Base-by-base conservation (phyloP, 23 red algal genomes). In the Chondrus crispus region DNA sequence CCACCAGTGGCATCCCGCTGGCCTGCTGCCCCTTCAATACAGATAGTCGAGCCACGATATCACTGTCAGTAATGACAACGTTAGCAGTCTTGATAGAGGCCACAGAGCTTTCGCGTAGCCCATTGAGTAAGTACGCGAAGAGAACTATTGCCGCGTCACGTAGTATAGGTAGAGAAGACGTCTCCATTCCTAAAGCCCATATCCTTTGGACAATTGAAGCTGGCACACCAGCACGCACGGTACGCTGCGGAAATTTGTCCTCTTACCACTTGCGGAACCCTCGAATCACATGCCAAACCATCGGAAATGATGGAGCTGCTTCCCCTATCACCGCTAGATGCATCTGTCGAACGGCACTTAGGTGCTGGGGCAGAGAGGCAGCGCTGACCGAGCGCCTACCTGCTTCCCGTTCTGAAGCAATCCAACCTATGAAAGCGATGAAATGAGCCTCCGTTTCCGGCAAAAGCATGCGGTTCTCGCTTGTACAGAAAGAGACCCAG, bases 81-180 rank as follows among this genome's bases (percentile, higher is more conserved):
- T 40, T 19, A 37, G 82, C 5, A 42, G 2, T 26, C n/a, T 16
- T 14, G 26, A 86, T 46, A 3, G 82, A 69, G 1, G 7, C 3
- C 7, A 53, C 63, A 19, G 82, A 86, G 28, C 82, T 86, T 40
- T 86, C 62, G 5, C 82, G 40, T 1, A 86, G 46, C 26, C 35
- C 82, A 35, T 86, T 86, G 6, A 86, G 2, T 19, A 8, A 49
- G 39, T 71, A 86, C 11, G 4, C 37, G 20, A 72, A 70, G 2
- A 86, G 3, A 8, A 19, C 5, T 20, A 86, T 29, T 30, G 82
- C 2, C 4, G 37, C 26, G 39, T 86, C 62, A 26, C 82, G 46
- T 8, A 86, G 41, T 2, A 48, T 29, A 10, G 30, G 6, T 14
- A 5, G 7, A 8, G 32, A 2, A 5, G 1, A 3, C 3, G 82